Percentiles rank a stretch among this genome's conserved stretches.
Conservation (phyloP, 2,329 filamentous ascomycete genomes). For the Alternaria sp. region DNA sequence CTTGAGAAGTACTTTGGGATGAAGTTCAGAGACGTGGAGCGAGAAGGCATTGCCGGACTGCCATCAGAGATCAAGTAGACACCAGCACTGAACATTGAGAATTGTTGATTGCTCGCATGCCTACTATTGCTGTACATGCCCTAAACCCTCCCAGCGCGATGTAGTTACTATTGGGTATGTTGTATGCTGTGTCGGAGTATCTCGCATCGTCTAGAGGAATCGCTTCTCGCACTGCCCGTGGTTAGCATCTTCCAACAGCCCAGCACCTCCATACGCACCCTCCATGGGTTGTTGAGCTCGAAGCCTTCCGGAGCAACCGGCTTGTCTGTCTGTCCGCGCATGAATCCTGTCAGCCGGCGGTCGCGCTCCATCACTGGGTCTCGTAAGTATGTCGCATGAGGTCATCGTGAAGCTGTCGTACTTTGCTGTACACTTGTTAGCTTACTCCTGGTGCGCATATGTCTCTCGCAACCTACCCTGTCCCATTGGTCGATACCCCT, state of each 20-base stretch:
- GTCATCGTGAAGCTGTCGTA: constrained; percentile 49
- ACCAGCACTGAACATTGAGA: constrained; percentile 2
- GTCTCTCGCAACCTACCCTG: constrained; percentile 56
- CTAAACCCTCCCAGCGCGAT: not conserved
- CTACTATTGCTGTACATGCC: constrained; percentile 15
- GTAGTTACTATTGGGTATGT: not conserved
- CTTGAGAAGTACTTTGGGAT: constrained; percentile 56
- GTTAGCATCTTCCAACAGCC: constrained; percentile 31
- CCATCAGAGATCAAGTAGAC: constrained; percentile 42
- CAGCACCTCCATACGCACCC: constrained; percentile 54
- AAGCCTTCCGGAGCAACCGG: constrained; percentile 65
- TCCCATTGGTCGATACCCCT: constrained; percentile 69
- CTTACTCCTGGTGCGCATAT: constrained; percentile 19
- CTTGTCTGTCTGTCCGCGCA: constrained; percentile 67
- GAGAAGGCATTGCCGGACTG: constrained; percentile 46
- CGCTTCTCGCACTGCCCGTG: constrained; percentile 45
- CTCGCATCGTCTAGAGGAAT: constrained; percentile 35
- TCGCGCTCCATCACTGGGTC: constrained; percentile 71
- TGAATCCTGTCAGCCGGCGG: constrained; percentile 65
- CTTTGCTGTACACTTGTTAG: constrained; percentile 61
- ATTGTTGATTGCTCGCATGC: constrained; percentile 22
- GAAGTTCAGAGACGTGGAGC: constrained; percentile 46
- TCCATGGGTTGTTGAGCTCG: constrained; percentile 72
- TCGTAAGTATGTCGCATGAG: constrained; percentile 39
- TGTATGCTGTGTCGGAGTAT: not conserved